Percentiles rank a stretch among this genome's conserved stretches.
These are phyloP conservation scores for Fusarium paranaense DNA, from an alignment of 2,329 filamentous ascomycete genomes.

Conservation along the genomic window DNA sequence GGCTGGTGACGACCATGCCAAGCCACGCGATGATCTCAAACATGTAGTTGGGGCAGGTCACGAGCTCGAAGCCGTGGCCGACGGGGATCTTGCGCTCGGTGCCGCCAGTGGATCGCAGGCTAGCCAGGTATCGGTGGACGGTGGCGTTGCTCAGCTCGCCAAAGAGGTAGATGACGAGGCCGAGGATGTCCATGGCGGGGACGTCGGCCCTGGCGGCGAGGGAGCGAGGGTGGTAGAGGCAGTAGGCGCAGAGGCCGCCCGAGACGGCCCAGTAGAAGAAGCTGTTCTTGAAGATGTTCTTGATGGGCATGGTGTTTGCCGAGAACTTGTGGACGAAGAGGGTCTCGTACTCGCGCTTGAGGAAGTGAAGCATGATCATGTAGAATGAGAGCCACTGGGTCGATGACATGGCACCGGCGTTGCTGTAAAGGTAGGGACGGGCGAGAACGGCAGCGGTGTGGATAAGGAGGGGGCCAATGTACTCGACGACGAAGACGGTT, in stretches of 20 bases:
- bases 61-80: conserved; percentile 85
- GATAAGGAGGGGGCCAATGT: conserved; percentile 90
- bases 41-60: conserved; percentile 98
- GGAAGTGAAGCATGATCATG: conserved; percentile 84
- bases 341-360: conserved; percentile 96
- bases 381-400: conserved; percentile 79
- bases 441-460: conserved; percentile 80
- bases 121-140: conserved; percentile 82
- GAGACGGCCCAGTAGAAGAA: conserved; percentile 92
- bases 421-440: conserved; percentile 72
- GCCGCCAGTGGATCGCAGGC: conserved; percentile 80
- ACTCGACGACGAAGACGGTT: conserved; percentile 95
- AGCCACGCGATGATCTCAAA: conserved; percentile 91
- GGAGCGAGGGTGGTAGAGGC: conserved; percentile 83
- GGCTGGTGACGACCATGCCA: conserved; percentile 82
- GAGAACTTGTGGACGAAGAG: conserved; percentile 96
- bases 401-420: conserved; percentile 65
- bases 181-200: conserved; percentile 70
- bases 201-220: conserved; percentile 68
- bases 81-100: conserved; percentile 89
- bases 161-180: conserved; percentile 77
- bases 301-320: conserved; percentile 89
- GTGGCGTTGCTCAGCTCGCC: conserved; percentile 85
- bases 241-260: conserved; percentile 84
- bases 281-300: conserved; percentile 95